Base-by-base conservation (phyloP, 305 asterid genomes). In the Fraxinus paxiana region DNA sequence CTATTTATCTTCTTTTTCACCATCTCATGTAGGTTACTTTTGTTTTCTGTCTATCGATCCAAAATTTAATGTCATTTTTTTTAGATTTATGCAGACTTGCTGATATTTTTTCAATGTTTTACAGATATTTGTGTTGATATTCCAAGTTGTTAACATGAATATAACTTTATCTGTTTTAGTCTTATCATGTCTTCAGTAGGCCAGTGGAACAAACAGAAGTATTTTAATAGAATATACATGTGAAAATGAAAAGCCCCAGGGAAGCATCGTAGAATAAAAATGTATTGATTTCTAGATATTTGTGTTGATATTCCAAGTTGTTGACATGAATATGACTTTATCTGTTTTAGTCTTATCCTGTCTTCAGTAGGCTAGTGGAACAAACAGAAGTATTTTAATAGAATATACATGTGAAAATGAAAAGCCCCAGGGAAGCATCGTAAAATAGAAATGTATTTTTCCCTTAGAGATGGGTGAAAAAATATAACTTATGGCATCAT, bases 1-100 rank as follows among this genome's bases (percentile, higher is more conserved):
- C 84, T 91, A 92, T 92, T 88, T 96, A 81, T 92, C 97, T 79
- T 96, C 98, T 35, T 96, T 89, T 86, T 94, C 97, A 77, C 93
- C 93, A 79, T 89, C 98, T 85, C 98, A 96, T 86, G 99, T 96
- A 80, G 78, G 99, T 94, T 85, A 73, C 86, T 83, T 83, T 82
- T 65, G 73, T 80, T 80, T 76, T 81, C 75, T 73, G 78, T 81
- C 33, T 86, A 79, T 81, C 67, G 37, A 28, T 30, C 65, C 73
- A 75, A 33, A 77, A 76, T 37, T 82, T 86, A 28, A 67, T 67
- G 28, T 75, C 17, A 22, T 73, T 22, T 79, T 37, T 83, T 83
- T 77, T 61, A 69, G 63, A 56, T 59, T 20, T 41, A 73, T 67
- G 43, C 83, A 35, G 79, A 13, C 22, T 77, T 24, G 67, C 37